phyloP scores from a whole-genome alignment of 2,329 filamentous ascomycete species.

The Diplodia corticola region DNA sequence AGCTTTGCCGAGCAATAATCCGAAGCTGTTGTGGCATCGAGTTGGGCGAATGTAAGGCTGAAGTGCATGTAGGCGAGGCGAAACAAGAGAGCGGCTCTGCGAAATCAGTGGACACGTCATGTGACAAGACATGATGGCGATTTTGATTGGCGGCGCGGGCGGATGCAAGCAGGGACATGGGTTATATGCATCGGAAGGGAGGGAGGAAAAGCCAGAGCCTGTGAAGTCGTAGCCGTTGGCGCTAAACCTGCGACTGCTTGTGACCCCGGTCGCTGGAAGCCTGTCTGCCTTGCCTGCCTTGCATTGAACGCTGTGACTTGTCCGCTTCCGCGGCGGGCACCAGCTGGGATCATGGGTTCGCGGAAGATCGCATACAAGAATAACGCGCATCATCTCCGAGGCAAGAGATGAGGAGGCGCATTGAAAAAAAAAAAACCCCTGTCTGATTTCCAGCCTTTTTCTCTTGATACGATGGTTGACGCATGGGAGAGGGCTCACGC shows the following conservation, averaged over 20 bases:
- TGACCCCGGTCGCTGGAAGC: not conserved
- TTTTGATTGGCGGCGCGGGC: not conserved
- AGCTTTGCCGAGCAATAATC: not conserved
- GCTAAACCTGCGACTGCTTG: not conserved
- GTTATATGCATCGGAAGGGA: not conserved
- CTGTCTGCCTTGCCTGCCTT: too few relatives aligned
- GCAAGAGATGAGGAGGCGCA: too few relatives aligned
- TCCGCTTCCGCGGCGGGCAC: not conserved
- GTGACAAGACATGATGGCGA: not conserved
- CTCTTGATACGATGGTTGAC: not conserved
- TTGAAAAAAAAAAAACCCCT: not conserved
- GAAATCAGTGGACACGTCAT: not conserved
- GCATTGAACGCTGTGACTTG: constrained; percentile 9
- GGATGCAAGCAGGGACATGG: not conserved
- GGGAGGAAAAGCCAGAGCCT: not conserved
- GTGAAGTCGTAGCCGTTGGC: not conserved
- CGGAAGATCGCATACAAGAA: not conserved
- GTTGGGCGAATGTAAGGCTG: constrained; percentile 4
- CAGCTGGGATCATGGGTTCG: constrained; percentile 3
- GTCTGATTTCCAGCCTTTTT: not conserved
- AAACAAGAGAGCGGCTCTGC: not conserved
- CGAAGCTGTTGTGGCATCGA: not conserved
- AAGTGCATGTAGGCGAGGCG: constrained; percentile 2
- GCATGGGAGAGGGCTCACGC: not conserved
- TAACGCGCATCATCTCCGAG: not conserved